A percentile compares a stretch with the other conserved stretches of the same genome.
phyloP scores from a whole-genome alignment of 2,329 filamentous ascomycete genomes.

The Colletotrichum filicis region DNA sequence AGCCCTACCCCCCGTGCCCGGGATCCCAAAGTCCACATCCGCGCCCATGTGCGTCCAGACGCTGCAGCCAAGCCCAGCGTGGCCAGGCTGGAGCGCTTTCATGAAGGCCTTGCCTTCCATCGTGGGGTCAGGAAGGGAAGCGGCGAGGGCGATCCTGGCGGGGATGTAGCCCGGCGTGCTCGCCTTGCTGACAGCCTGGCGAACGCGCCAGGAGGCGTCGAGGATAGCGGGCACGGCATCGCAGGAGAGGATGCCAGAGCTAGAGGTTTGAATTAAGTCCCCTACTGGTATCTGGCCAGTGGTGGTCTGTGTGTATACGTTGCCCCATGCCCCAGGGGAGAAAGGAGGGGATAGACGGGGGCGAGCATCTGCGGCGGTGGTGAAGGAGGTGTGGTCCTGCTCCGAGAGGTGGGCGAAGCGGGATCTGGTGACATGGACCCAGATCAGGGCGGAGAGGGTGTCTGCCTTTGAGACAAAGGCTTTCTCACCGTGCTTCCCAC shows the following conservation, averaged over 20 bases:
- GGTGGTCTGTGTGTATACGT: constrained; percentile 22
- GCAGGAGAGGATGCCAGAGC: not conserved
- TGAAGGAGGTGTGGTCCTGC: constrained; percentile 9
- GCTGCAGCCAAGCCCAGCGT: constrained; percentile 15
- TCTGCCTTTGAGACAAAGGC: constrained; percentile 15
- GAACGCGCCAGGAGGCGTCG: constrained; percentile 14
- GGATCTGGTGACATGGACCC: constrained; percentile 17
- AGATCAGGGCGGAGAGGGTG: constrained; percentile 13
- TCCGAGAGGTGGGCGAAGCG: not conserved
- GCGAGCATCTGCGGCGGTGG: constrained; percentile 6
- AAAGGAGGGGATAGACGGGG: not conserved
- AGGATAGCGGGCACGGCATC: not conserved
- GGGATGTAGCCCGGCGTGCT: constrained; percentile 8
- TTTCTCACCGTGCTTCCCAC: not conserved
- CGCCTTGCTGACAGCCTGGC: constrained; percentile 1
- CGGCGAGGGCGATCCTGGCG: constrained; percentile 12
- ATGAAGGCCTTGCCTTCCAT: constrained; percentile 8
- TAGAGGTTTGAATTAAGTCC: not conserved
- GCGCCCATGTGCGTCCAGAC: constrained; percentile 32
- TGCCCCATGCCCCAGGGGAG: constrained; percentile 1
- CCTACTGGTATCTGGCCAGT: not conserved
- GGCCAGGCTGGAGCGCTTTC: not conserved
- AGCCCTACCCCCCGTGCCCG: constrained; percentile 6
- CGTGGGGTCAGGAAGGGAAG: constrained; percentile 1
- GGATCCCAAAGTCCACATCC: constrained; percentile 27